Evolutionary conservation across 208 protist genomes (phyloP), one percentile per base, ranked within the genome.

Genomic region (Leishmania braziliensis): DNA sequence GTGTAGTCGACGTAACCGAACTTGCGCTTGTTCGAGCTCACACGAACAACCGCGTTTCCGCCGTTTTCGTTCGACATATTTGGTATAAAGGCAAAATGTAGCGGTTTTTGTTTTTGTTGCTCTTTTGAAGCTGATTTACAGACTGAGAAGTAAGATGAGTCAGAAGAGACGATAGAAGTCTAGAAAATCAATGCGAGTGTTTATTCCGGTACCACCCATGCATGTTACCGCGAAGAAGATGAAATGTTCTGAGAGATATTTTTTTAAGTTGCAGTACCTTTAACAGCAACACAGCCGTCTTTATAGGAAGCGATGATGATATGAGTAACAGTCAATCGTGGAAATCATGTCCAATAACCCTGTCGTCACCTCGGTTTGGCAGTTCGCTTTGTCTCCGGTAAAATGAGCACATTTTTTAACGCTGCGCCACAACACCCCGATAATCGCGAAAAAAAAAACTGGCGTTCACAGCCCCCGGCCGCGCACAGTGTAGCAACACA

Each of bases 1-100:
- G 89, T 85, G 78, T 88, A 95, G 85, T 97, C 92, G 10, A 94
- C 92, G 71, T 96, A 97, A 18, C 84, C 84, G 81, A 93, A 97
- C 81, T 95, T 95, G 72, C 91, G 90, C 78, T 94, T 92, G 80
- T 92, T 86, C 33, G 86, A 81, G 82, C 91, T 92, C 75, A 97
- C 94, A 78, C 92, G 92, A 56, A 97, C 85, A 78, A 85, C 65
- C 1, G 77, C 90, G 81, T 94, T 92, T 51, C 85, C 86, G 60
- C 89, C 66, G 29, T 81, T 84, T 26, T 85, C 83, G 69, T 78
- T 69, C 54, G 87, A 85, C 85, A 89, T 89, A 39, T 5, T 79
- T 80, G 26, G n/a, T 62, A 29, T 29, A n/a, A 51, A 72, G 18
- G 68, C 36, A 53, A 72, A 51, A 72, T 39, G 68, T 72, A 48